Evolutionary conservation across 176 grass and related monocot species (phyloP).

Genomic region (Rhipidocladum racemiflorum): DNA sequence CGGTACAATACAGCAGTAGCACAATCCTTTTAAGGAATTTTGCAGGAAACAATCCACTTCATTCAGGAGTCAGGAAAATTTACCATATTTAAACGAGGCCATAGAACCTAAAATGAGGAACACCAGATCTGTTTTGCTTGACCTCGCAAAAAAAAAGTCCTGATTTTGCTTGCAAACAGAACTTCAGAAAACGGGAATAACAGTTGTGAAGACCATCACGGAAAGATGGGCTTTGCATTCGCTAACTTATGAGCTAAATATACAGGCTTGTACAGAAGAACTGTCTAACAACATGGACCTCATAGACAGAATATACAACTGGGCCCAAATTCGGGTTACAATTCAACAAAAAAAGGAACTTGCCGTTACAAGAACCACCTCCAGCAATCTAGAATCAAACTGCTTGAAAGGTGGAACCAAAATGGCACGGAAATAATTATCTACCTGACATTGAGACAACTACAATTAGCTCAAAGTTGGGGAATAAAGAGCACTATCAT

Average conservation of each 20-base stretch:
- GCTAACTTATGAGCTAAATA: slow-evolving; percentile 39
- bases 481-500: slow-evolving; percentile 33
- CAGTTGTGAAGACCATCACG: background rate
- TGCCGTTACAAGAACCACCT: slow-evolving; percentile 27
- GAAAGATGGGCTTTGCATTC: slow-evolving; percentile 35
- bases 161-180: background rate
- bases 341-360: slow-evolving; percentile 35
- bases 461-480: slow-evolving; percentile 49
- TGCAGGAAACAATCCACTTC: background rate
- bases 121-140: background rate
- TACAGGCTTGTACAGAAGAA: slow-evolving; percentile 42
- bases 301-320: slow-evolving; percentile 40
- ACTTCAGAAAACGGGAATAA: background rate
- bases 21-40: background rate
- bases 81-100: background rate
- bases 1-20: background rate
- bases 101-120: background rate
- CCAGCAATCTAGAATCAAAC: slow-evolving; percentile 31
- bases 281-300: slow-evolving; percentile 40
- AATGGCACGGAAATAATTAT: slow-evolving; percentile 47
- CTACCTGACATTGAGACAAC: slow-evolving; percentile 46
- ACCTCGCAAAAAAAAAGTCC: too few species aligned
- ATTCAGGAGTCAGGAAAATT: background rate
- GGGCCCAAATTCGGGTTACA: slow-evolving; percentile 36
- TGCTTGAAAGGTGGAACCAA: slow-evolving; percentile 30